These are phyloP conservation scores for Phytophthora colocasiae DNA, from an alignment of 352 stramenopile species.

Conservation along the genomic window DNA sequence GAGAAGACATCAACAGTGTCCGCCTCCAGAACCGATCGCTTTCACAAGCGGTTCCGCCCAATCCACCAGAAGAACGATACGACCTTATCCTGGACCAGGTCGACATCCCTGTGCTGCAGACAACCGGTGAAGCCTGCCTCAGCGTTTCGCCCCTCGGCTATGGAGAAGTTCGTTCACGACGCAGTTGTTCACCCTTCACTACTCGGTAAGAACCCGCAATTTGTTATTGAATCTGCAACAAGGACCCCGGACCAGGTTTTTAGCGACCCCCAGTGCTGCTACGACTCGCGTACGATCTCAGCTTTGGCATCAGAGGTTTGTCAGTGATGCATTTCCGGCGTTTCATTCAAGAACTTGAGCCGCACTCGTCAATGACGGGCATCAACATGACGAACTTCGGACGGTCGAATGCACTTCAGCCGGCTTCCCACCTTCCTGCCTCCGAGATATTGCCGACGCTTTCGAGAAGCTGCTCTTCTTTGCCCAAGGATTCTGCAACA, in stretches of 20 bases:
- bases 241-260: slow-evolving; percentile 3
- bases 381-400: slow-evolving; percentile 16
- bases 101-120: background rate
- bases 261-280: slow-evolving; percentile 6
- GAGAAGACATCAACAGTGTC: background rate
- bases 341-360: background rate
- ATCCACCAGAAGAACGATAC: no score
- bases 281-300: slow-evolving; percentile 11
- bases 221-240: slow-evolving; percentile 23
- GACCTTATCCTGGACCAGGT: background rate
- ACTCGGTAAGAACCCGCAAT: slow-evolving; percentile 22
- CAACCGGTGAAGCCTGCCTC: background rate
- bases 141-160: slow-evolving; percentile 4
- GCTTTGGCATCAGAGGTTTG: slow-evolving; percentile 10
- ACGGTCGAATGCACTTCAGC: slow-evolving; percentile 7
- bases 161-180: slow-evolving; percentile 1
- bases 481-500: slow-evolving; percentile 8
- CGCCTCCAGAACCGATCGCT: background rate
- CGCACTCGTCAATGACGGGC: background rate
- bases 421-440: background rate
- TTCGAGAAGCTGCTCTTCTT: slow-evolving; percentile 2
- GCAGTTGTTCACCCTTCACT: background rate
- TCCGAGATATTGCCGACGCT: slow-evolving; percentile 1
- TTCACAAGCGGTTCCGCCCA: background rate
- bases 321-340: slow-evolving; percentile 15